Conservation (phyloP, 768 basidiomycete species). For the Collybia nuda region DNA sequence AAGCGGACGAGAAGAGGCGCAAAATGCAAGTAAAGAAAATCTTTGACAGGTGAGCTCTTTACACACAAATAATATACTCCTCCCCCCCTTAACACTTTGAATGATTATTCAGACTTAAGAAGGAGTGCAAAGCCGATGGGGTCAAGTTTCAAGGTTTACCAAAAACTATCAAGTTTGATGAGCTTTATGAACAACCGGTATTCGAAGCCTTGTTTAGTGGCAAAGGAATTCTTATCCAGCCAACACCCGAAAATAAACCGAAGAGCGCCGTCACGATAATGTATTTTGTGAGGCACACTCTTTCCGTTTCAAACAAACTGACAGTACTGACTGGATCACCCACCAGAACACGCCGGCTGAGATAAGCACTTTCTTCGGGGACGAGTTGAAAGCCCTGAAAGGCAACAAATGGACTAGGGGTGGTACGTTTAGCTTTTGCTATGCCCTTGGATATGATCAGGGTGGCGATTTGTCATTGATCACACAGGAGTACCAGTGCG, state of each 20-base stretch:
- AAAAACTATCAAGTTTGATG: conserved; percentile 39
- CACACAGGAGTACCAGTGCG: conserved; percentile 10
- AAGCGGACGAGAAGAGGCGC: conserved; percentile 38
- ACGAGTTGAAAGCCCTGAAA: conserved; percentile 33
- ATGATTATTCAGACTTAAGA: conserved; percentile 28
- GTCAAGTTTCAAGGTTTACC: conserved; percentile 38
- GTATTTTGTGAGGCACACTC: conserved; percentile 26
- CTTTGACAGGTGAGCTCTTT: conserved; percentile 29
- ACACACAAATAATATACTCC: neutral
- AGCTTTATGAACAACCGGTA: conserved; percentile 32
- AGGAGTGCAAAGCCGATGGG: conserved; percentile 36
- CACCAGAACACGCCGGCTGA: conserved; percentile 15
- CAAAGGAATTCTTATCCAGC: conserved; percentile 34
- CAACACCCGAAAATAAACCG: conserved; percentile 39
- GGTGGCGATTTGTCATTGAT: neutral
- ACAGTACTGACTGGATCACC: neutral
- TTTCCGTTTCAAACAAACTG: neutral
- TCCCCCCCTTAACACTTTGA: neutral
- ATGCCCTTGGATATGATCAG: too few relatives aligned
- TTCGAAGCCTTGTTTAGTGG: conserved; percentile 34
- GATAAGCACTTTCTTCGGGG: conserved; percentile 30
- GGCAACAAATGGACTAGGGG: conserved; percentile 33
- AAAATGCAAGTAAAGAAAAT: conserved; percentile 39
- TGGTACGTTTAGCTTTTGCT: conserved; percentile 17
- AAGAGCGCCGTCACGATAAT: conserved; percentile 40